These are phyloP conservation scores for Saraca asoca DNA, from an alignment of 331 rosid genomes.

Conservation along the genomic window DNA sequence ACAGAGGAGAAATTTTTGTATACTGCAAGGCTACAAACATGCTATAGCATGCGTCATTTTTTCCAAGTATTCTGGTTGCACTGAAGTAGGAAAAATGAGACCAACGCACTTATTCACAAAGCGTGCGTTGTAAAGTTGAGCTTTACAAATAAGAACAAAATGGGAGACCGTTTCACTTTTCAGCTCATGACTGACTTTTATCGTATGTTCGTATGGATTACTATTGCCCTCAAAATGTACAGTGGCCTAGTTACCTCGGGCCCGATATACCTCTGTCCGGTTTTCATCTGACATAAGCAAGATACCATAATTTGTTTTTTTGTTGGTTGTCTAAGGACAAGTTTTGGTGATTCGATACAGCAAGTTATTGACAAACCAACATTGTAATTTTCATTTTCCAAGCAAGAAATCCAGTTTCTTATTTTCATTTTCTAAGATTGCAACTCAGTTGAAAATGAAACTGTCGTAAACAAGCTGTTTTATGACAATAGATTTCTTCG, in stretches of 20 bases:
- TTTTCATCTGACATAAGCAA: background rate
- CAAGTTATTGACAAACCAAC: background rate
- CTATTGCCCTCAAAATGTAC: conserved; percentile 15
- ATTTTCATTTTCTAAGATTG: too few species aligned
- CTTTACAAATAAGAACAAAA: conserved; percentile 1
- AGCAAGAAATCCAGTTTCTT: background rate
- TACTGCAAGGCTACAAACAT: too few species aligned
- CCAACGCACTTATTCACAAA: conserved; percentile 39
- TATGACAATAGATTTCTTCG: too few species aligned
- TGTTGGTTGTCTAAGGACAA: conserved; percentile 9
- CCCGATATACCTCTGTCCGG: conserved; percentile 18
- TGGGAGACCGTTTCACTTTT: conserved; percentile 23
- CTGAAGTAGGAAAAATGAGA: conserved; percentile 20
- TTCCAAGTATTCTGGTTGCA: background rate
- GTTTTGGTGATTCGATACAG: background rate
- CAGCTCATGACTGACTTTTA: background rate
- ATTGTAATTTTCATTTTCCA: background rate
- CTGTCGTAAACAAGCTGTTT: too few species aligned
- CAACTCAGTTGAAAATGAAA: too few species aligned
- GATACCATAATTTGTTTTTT: background rate
- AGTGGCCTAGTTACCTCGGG: background rate
- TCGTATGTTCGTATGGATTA: too few species aligned
- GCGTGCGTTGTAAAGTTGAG: conserved; percentile 43
- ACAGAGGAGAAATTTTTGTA: too few species aligned
- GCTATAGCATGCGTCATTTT: too few species aligned